Evolutionary conservation across 2,329 filamentous ascomycete species (phyloP), one percentile per base, ranked within the genome.

Genomic region (Phoma sp.): DNA sequence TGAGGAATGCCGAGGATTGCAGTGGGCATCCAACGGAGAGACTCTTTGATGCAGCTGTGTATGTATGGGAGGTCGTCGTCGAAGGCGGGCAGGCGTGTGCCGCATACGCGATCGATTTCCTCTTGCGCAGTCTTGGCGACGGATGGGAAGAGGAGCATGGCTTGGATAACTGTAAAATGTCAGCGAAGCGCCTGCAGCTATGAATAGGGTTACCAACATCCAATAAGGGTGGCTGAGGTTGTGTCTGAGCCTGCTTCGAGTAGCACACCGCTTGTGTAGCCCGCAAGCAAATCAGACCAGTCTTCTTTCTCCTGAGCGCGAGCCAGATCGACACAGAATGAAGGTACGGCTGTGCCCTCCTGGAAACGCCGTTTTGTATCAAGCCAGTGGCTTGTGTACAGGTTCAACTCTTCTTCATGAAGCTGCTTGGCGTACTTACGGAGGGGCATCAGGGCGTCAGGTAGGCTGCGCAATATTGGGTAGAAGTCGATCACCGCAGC

Each of bases 401-500:
- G 55, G 4, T 54, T 67, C 18, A 73, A 75, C 55, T 83, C 81
- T 2, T 69, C 64, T 29, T 67, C 53, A 50, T 83, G 80, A 0
- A 82, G 59, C n/a, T 73, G 60, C 47, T 74, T 77, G 0, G 78
- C 79, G 25, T 77, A 70, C 25, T 60, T 66, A 18, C 71, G 71
- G 24, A 70, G 61, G 0, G 80, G 78, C n/a, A 64, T 13, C 1
- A 59, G 24, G 40, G 5, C 42, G 42, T 59, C 60, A 2, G 69
- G 68, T 4, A 85, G 69, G 3, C 57, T 50, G 18, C 78, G 72
- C 1, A 83, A 58, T 0, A 78, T 47, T 0, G 81, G 81, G 47
- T 76, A 83, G 14, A 77, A 66, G 53, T 83, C 80, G 3, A 82
- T 62, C 1, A 82, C 51, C 23, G 22, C 29, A 2, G 45, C 25